Conservation (phyloP, 179 eudicot species). For the Vitellaria paradoxa region DNA sequence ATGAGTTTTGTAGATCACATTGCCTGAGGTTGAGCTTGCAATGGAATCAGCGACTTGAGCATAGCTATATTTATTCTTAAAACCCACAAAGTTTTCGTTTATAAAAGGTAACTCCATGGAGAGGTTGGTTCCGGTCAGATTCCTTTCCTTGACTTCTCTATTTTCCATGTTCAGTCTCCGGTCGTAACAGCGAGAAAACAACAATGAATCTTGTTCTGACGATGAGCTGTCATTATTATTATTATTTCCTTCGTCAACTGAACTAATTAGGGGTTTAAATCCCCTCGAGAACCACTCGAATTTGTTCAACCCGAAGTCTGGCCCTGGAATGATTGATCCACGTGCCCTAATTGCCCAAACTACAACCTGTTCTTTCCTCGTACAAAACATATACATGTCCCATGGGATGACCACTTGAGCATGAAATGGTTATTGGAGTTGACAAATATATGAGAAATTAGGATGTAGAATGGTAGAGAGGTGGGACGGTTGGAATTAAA, state of each 20-base stretch:
- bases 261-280: slow-evolving; percentile 15
- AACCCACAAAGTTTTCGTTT: slow-evolving; percentile 31
- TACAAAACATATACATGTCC: too few relatives aligned
- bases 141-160: slow-evolving; percentile 37
- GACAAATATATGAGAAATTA: too few relatives aligned
- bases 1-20: not conserved
- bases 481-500: too few relatives aligned
- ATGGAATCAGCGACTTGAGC: slow-evolving; percentile 29
- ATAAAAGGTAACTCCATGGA: slow-evolving; percentile 50
- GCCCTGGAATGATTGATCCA: slow-evolving; percentile 42
- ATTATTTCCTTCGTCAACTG: slow-evolving; percentile 15
- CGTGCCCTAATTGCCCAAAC: slow-evolving; percentile 36
- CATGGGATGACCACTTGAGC: too few relatives aligned
- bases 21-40: slow-evolving; percentile 34
- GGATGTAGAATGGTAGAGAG: too few relatives aligned
- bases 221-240: slow-evolving; percentile 4
- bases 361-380: slow-evolving; percentile 29
- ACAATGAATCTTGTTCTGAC: slow-evolving; percentile 23
- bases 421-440: too few relatives aligned
- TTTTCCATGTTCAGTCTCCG: slow-evolving; percentile 45
- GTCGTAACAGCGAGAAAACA: slow-evolving; percentile 34
- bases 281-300: slow-evolving; percentile 45
- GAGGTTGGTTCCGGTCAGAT: slow-evolving; percentile 28
- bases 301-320: slow-evolving; percentile 38
- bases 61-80: slow-evolving; percentile 30